A percentile compares a stretch with the other conserved stretches of the same genome.
Evolutionary conservation across 495 filamentous ascomycete species (phyloP).

Genomic region (Podospora didyma): DNA sequence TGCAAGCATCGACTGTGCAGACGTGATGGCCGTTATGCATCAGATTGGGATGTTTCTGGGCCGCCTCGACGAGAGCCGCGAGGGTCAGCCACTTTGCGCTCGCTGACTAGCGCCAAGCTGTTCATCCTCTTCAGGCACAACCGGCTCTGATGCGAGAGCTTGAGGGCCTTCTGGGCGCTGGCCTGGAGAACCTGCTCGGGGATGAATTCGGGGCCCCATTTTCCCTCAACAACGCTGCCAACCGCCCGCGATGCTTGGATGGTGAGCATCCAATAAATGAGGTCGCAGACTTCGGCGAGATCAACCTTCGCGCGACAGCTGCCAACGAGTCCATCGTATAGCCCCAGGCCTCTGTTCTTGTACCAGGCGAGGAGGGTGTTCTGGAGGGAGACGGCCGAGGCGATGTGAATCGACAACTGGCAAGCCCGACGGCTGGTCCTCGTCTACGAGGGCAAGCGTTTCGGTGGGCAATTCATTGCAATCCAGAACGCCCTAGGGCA

Average conservation of each 20-base stretch:
- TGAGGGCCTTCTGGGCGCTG: neutral
- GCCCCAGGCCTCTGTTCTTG: too few relatives aligned
- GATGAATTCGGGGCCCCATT: neutral
- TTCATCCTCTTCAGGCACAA: slow-evolving; percentile 3
- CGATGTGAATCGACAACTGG: too few relatives aligned
- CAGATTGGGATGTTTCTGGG: neutral
- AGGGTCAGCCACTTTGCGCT: slow-evolving; percentile 1
- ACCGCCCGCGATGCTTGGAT: slow-evolving; percentile 4
- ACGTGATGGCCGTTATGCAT: neutral
- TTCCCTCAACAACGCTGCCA: neutral
- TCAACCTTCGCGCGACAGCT: too few relatives aligned
- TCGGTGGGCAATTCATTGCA: too few relatives aligned
- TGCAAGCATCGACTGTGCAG: slow-evolving; percentile 3
- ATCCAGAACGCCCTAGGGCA: too few relatives aligned
- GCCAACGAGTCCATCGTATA: too few relatives aligned
- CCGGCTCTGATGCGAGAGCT: neutral
- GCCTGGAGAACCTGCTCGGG: neutral
- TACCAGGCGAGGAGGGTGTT: too few relatives aligned
- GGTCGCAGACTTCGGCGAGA: neutral
- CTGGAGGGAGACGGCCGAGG: too few relatives aligned
- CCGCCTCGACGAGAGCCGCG: neutral
- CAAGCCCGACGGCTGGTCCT: too few relatives aligned
- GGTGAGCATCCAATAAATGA: slow-evolving; percentile 3
- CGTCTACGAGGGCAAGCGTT: too few relatives aligned
- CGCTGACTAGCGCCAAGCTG: slow-evolving; percentile 4